A percentile compares a stretch with the other conserved stretches of the same genome.
These are phyloP conservation scores for Alternaria novae-zelandiae DNA, from an alignment of 2,329 filamentous ascomycete genomes.

Conservation along the genomic window DNA sequence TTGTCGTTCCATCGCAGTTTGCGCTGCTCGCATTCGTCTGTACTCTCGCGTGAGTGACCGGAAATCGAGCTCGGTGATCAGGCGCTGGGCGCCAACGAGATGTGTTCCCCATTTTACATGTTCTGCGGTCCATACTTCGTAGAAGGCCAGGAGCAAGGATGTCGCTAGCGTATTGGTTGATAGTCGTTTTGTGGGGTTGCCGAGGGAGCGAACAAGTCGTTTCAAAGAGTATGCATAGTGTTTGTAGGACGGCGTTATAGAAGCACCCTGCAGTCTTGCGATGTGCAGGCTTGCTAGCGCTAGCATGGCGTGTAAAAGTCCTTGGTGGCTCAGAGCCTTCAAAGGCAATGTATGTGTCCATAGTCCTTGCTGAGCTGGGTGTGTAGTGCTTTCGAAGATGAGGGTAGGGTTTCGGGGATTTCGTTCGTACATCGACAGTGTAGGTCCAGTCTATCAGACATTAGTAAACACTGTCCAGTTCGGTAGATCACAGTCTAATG, in stretches of 20 bases:
- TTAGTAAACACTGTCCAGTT: constrained; percentile 11
- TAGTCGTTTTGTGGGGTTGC: constrained; percentile 71
- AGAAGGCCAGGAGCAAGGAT: constrained; percentile 84
- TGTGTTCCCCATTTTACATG: constrained; percentile 97
- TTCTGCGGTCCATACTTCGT: constrained; percentile 93
- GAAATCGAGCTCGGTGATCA: constrained; percentile 84
- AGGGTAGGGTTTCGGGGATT: constrained; percentile 75
- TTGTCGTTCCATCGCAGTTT: constrained; percentile 49
- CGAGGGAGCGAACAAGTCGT: constrained; percentile 76
- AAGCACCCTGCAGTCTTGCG: constrained; percentile 76
- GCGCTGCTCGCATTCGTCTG: constrained; percentile 66
- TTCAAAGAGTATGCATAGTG: constrained; percentile 90
- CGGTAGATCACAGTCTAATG: background rate
- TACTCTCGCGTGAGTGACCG: constrained; percentile 73
- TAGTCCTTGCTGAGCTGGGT: constrained; percentile 45
- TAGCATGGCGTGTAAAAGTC: constrained; percentile 87
- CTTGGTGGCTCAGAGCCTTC: constrained; percentile 83
- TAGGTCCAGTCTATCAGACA: constrained; percentile 69
- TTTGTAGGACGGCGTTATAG: constrained; percentile 81
- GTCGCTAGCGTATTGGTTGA: constrained; percentile 86
- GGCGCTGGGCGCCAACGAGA: constrained; percentile 79
- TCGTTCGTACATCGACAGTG: constrained; percentile 85
- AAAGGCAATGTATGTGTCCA: constrained; percentile 80
- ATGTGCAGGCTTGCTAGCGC: constrained; percentile 88
- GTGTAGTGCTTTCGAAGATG: constrained; percentile 61